These are phyloP conservation scores for Kernera saxatilis DNA, from an alignment of 345 rosid genomes.

Conservation along the genomic window DNA sequence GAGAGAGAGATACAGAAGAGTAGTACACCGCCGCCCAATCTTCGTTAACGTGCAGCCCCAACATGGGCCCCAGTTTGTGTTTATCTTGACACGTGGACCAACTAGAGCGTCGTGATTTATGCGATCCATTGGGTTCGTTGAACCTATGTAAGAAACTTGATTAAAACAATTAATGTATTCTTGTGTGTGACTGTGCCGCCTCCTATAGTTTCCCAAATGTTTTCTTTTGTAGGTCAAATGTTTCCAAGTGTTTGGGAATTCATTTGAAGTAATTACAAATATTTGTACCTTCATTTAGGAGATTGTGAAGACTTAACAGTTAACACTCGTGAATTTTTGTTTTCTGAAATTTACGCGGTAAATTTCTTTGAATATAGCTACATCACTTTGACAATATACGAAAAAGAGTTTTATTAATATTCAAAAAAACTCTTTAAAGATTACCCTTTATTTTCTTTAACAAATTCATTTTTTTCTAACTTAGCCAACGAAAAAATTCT, in stretches of 20 bases:
- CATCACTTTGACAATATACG: not conserved
- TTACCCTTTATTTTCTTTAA: no score
- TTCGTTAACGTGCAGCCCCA: slow-evolving; percentile 23
- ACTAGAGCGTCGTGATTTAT: slow-evolving; percentile 20
- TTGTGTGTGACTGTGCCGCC: slow-evolving; percentile 10
- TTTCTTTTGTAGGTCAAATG: not conserved
- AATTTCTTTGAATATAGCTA: not conserved
- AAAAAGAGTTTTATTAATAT: not conserved
- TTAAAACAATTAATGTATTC: not conserved
- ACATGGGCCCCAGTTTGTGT: slow-evolving; percentile 19
- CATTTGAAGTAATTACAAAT: not conserved
- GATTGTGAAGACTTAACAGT: not conserved
- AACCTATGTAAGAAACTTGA: slow-evolving; percentile 16
- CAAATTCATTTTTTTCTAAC: no score
- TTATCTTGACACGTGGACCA: slow-evolving; percentile 27
- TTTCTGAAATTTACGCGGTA: not conserved
- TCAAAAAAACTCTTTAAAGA: no score
- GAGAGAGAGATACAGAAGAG: not conserved
- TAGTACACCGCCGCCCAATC: slow-evolving; percentile 10
- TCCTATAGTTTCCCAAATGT: not conserved
- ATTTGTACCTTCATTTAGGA: not conserved
- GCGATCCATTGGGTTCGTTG: slow-evolving; percentile 28
- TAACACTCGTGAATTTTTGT: not conserved
- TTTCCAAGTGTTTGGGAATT: not conserved
- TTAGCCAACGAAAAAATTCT: no score